Evolutionary conservation across 1,139 yeast species (phyloP).

Genomic region (Cylindricascospora bacillispora): DNA sequence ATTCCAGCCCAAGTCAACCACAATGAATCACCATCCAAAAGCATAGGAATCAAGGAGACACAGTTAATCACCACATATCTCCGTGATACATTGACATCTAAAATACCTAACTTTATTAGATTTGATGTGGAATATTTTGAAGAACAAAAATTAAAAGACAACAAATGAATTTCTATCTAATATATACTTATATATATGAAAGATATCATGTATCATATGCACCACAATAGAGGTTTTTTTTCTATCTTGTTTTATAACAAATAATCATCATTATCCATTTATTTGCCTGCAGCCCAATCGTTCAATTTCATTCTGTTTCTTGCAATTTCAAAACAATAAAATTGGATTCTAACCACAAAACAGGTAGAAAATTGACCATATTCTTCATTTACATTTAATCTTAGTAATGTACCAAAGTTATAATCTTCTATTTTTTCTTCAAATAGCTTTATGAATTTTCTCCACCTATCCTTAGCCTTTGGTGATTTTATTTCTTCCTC

Average conservation of each 20-base stretch:
- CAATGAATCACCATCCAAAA: too few species aligned
- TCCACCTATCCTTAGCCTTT: conserved; percentile 81
- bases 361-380: conserved; percentile 78
- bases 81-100: conserved; percentile 12
- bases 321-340: conserved; percentile 87
- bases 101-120: conserved; percentile 25
- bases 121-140: conserved; percentile 26
- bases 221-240: too few species aligned
- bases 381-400: conserved; percentile 57
- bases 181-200: too few species aligned
- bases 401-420: conserved; percentile 88
- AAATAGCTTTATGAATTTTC: conserved; percentile 71
- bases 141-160: too few species aligned
- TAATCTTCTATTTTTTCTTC: conserved; percentile 71
- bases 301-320: conserved; percentile 85
- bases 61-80: conserved; percentile 32
- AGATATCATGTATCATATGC: too few species aligned
- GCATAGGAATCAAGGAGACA: conserved; percentile 34
- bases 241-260: too few species aligned
- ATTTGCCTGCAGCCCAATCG: conserved; percentile 56
- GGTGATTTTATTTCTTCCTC: conserved; percentile 79
- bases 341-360: conserved; percentile 85
- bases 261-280: too few species aligned
- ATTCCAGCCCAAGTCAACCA: conserved; percentile 34
- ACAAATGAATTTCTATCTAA: too few species aligned